These are phyloP conservation scores for Candida tropicalis DNA, from an alignment of 1,139 yeast species.

Conservation along the genomic window DNA sequence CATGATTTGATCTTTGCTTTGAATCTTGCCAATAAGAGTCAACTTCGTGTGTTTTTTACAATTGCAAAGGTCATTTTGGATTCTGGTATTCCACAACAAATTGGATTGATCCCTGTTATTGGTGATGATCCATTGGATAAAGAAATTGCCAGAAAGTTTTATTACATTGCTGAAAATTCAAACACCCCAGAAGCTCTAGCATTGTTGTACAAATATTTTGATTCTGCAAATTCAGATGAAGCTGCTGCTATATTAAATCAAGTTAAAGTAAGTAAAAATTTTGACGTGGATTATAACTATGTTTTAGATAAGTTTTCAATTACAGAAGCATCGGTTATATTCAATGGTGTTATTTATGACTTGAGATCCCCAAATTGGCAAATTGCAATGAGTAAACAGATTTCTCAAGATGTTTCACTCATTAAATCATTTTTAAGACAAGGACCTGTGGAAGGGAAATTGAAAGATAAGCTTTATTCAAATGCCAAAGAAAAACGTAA, in stretches of 20 bases:
- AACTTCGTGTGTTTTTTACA: conserved; percentile 49
- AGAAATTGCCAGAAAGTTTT: conserved; percentile 34
- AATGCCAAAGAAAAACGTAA: conserved; percentile 38
- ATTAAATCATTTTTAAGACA: conserved; percentile 27
- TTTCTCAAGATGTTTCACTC: conserved; percentile 37
- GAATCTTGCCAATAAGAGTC: conserved; percentile 57
- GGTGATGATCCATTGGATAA: conserved; percentile 31
- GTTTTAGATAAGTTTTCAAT: conserved; percentile 40
- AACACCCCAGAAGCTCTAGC: conserved; percentile 42
- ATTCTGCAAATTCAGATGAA: conserved; percentile 29
- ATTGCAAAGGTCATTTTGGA: conserved; percentile 54
- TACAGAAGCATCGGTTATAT: conserved; percentile 54
- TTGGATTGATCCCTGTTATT: conserved; percentile 74
- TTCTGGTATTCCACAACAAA: conserved; percentile 71
- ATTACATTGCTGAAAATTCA: conserved; percentile 34
- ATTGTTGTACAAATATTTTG: conserved; percentile 41
- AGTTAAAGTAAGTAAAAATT: conserved; percentile 19
- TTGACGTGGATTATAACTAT: conserved; percentile 29
- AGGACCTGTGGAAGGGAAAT: conserved; percentile 23
- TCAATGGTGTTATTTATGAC: conserved; percentile 69
- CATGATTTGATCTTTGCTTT: conserved; percentile 75
- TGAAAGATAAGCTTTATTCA: conserved; percentile 35
- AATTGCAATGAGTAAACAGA: conserved; percentile 39
- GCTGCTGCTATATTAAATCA: conserved; percentile 25
- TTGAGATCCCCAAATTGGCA: conserved; percentile 42